Percentiles rank a stretch among this genome's conserved stretches.
These are phyloP conservation scores for Kodamaea hsintzibuensis DNA, from an alignment of 805 yeast species.

Conservation along the genomic window DNA sequence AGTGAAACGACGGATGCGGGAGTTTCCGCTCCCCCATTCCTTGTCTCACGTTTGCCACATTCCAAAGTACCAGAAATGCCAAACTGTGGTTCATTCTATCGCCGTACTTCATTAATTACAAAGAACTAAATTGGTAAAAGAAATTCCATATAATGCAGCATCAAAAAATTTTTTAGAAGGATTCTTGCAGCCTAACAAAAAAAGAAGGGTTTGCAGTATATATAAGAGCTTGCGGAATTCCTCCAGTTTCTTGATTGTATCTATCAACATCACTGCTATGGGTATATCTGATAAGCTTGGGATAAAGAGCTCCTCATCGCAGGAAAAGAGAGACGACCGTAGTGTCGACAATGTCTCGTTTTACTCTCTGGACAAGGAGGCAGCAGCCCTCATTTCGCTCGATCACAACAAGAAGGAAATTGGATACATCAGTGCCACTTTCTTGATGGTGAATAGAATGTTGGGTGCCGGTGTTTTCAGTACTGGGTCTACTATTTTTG, in stretches of 20 bases:
- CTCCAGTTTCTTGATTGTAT: not conserved
- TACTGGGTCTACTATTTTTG: slow-evolving; percentile 63
- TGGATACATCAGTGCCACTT: slow-evolving; percentile 46
- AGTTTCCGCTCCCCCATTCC: not conserved
- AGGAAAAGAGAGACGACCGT: slow-evolving; percentile 7
- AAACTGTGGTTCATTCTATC: slow-evolving; percentile 11
- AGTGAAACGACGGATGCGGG: not conserved
- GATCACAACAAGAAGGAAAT: slow-evolving; percentile 47
- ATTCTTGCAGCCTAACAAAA: not conserved
- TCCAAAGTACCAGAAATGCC: not conserved
- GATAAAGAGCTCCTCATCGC: slow-evolving; percentile 3
- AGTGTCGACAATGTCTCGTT: slow-evolving; percentile 6
- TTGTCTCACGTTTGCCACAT: not conserved
- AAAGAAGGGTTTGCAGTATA: slow-evolving; percentile 1
- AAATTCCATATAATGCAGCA: not conserved
- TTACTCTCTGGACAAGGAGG: slow-evolving; percentile 20
- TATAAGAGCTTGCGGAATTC: not conserved
- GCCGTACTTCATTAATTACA: not conserved
- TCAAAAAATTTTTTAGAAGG: slow-evolving; percentile 3
- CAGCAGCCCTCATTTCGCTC: slow-evolving; percentile 31
- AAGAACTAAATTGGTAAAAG: slow-evolving; percentile 3
- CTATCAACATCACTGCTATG: slow-evolving; percentile 5
- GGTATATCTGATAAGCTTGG: slow-evolving; percentile 12
- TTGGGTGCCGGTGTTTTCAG: slow-evolving; percentile 76
- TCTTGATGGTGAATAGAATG: slow-evolving; percentile 63